Evolutionary conservation across 345 rosid genomes (phyloP).

Genomic region (Carallia brachiata): DNA sequence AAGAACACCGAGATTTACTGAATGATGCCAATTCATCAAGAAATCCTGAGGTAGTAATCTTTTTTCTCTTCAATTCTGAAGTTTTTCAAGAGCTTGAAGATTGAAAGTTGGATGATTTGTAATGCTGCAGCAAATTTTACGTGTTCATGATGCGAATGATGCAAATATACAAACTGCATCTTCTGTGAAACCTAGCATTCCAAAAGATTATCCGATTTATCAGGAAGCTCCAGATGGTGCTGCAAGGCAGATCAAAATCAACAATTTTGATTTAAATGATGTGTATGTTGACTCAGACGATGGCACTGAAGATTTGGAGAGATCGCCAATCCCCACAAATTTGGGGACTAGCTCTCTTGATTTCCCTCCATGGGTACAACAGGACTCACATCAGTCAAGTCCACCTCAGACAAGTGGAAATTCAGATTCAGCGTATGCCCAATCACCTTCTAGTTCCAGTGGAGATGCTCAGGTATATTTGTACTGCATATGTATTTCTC

Average conservation of each 20-base stretch:
- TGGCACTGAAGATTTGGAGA: constrained; percentile 70
- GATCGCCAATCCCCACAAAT: constrained; percentile 63
- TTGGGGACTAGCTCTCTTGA: constrained; percentile 63
- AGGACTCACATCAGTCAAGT: constrained; percentile 83
- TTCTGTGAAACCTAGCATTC: constrained; percentile 25
- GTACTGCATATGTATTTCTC: neutral
- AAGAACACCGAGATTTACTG: constrained; percentile 51
- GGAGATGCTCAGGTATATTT: constrained; percentile 82
- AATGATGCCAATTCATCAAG: constrained; percentile 42
- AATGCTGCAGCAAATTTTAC: constrained; percentile 42
- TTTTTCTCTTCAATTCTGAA: constrained; percentile 50
- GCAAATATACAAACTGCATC: constrained; percentile 17
- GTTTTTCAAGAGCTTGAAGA: constrained; percentile 43
- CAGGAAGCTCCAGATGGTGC: constrained; percentile 43
- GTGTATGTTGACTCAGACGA: constrained; percentile 77
- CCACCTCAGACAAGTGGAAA: constrained; percentile 94
- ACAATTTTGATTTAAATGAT: constrained; percentile 92
- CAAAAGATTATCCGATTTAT: constrained; percentile 17
- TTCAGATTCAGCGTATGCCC: constrained; percentile 96
- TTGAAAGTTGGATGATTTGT: constrained; percentile 36
- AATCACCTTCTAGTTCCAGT: constrained; percentile 90
- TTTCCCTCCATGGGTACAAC: constrained; percentile 81
- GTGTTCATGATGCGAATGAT: constrained; percentile 28
- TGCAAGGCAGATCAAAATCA: constrained; percentile 54
- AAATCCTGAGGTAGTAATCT: constrained; percentile 46